Base-by-base conservation (phyloP, 371 early-diverging fungal genomes). In the Lichtheimia ramosa region DNA sequence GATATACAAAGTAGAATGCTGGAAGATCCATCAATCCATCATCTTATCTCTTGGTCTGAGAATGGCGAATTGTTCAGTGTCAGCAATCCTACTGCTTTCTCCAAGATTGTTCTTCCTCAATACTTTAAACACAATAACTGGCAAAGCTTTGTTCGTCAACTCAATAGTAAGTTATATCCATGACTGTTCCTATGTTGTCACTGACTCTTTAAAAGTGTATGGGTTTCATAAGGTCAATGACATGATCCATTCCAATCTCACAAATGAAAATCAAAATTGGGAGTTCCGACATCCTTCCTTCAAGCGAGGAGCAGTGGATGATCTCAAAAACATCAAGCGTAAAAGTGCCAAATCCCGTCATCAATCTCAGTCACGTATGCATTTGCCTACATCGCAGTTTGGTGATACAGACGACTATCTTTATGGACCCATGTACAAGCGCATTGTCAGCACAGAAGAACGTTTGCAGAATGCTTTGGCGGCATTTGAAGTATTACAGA, bases 71-170 rank as follows among this genome's bases (percentile, higher is more conserved):
- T 83, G n/a, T 87, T 89, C 59, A 83, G 85, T 56, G 89, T 89
- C 16, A 70, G 81, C 15, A 84, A 84, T 50, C 83, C 86, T 2
- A 86, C 85, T 0, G 62, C 73, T 16, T 83, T 83, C 48, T 81
- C 81, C 39, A 79, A 77, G 51, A 56, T 59, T 2, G 78, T 83
- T 1, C 63, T 96, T 50, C 90, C 92, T 13, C 86, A 83, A 58
- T 88, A 90, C 68, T 95, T 93, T 68, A 93, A 92, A 65, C 93
- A 94, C 74, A 90, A 85, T 62, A 93, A 95, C 68, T 88, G 90
- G 79, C 87, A 88, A 59, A 89, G 88, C 51, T 94, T 95, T 81
- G 90, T 93, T 12, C 83, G 94, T 40, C 94, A 93, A 71, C 77
- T 93, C 12, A 95, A 95, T 71, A 90, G 81, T 81, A 74, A 65